phyloP scores from a whole-genome alignment of 192 early-diverging fungal genomes.

The Entrophospora sp. region DNA sequence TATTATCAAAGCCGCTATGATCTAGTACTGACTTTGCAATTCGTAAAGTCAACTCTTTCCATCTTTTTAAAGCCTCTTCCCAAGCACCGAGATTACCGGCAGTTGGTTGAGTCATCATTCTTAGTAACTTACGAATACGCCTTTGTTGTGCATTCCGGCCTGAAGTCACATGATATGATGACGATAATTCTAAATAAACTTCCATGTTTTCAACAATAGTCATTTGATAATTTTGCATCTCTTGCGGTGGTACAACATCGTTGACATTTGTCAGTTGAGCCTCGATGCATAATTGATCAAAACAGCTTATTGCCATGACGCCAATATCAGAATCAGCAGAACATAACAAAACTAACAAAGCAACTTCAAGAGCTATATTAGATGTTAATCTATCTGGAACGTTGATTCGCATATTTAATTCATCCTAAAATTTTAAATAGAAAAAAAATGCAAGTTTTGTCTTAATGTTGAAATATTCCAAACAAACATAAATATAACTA shows the following conservation, averaged over 20 bases:
- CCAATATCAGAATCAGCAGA: conserved; percentile 62
- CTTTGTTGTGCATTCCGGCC: conserved; percentile 73
- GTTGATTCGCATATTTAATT: conserved; percentile 42
- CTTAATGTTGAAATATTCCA: not conserved
- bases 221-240: too few species aligned
- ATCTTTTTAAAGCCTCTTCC: conserved; percentile 72
- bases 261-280: conserved; percentile 60
- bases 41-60: conserved; percentile 51
- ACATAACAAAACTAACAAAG: conserved; percentile 67
- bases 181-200: conserved; percentile 60
- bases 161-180: conserved; percentile 36
- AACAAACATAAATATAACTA: too few species aligned
- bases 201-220: conserved; percentile 63
- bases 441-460: not conserved
- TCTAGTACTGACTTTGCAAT: conserved; percentile 30
- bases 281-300: conserved; percentile 64
- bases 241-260: conserved; percentile 28
- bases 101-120: conserved; percentile 56
- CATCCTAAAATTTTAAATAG: conserved; percentile 24
- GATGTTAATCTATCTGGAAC: conserved; percentile 58
- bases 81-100: conserved; percentile 71
- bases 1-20: conserved; percentile 28
- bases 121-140: conserved; percentile 57
- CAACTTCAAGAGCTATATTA: conserved; percentile 64
- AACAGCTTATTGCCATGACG: conserved; percentile 49